phyloP scores from a whole-genome alignment of 345 rosid species.

The Gossypium longicalyx region DNA sequence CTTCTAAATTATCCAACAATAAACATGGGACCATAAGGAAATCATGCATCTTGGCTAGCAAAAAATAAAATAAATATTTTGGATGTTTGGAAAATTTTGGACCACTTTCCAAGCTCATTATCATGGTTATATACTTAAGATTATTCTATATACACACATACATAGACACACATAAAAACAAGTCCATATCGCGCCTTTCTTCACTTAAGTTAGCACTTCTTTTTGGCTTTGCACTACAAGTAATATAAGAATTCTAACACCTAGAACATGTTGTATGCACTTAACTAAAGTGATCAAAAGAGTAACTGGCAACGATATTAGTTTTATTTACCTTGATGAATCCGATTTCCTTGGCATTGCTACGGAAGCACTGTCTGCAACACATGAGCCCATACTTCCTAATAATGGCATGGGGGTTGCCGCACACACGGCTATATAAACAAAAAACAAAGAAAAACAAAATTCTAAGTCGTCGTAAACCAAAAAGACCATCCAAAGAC shows the following conservation, averaged over 20 bases:
- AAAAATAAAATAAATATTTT: neutral
- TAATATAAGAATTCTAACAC: neutral
- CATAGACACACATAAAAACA: neutral
- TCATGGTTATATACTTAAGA: neutral
- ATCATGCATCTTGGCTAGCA: neutral
- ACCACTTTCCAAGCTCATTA: neutral
- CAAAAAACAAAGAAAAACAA: slow-evolving; percentile 4
- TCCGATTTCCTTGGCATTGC: slow-evolving; percentile 34
- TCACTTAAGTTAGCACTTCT: neutral
- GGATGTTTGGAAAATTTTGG: neutral
- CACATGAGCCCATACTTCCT: slow-evolving; percentile 39
- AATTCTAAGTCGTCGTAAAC: neutral
- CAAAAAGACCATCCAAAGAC: neutral
- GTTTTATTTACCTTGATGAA: slow-evolving; percentile 6
- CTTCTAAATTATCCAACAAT: neutral
- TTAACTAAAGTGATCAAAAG: neutral
- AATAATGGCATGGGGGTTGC: slow-evolving; percentile 37
- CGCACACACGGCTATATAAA: slow-evolving; percentile 33
- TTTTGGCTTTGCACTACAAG: neutral
- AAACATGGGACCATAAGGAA: neutral
- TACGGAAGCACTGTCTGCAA: slow-evolving; percentile 30
- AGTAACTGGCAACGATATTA: neutral
- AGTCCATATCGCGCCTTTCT: neutral
- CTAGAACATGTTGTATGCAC: neutral
- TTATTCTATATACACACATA: neutral